Percentiles rank a stretch among this genome's conserved stretches.
Conservation (phyloP, 176 grass and related monocot genomes). For the Zea luxurians region DNA sequence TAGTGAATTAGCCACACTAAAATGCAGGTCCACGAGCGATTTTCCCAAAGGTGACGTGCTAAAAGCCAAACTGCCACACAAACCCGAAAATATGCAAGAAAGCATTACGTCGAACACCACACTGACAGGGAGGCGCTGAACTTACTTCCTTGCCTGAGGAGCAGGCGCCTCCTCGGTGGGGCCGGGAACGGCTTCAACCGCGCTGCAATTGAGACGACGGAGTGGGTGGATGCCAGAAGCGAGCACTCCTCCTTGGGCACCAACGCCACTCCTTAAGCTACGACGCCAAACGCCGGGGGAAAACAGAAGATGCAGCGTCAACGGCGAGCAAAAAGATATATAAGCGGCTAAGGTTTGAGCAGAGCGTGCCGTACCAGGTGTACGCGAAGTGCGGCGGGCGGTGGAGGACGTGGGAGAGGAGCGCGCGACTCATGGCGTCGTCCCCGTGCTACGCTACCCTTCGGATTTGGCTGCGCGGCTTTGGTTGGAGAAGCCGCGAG, state of each 20-base stretch:
- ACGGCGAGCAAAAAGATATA: not conserved
- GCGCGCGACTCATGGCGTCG: slow-evolving; percentile 54
- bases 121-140: not conserved
- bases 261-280: slow-evolving; percentile 35
- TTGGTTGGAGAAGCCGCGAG: slow-evolving; percentile 40
- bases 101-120: slow-evolving; percentile 45
- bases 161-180: slow-evolving; percentile 33
- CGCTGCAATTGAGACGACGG: slow-evolving; percentile 42
- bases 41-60: not conserved
- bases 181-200: not conserved
- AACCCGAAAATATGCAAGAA: not conserved
- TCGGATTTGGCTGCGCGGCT: slow-evolving; percentile 41
- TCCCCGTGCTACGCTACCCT: slow-evolving; percentile 6
- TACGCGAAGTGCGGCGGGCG: slow-evolving; percentile 51
- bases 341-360: not conserved
- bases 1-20: not conserved
- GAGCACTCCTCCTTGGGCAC: slow-evolving; percentile 34
- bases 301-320: not conserved
- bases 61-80: not conserved
- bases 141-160: slow-evolving; percentile 45
- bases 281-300: not conserved
- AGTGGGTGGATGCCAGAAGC: slow-evolving; percentile 27
- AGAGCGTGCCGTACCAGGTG: not conserved
- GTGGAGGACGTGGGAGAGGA: slow-evolving; percentile 55
- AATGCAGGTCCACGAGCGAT: not conserved